Conservation (phyloP, 2,329 filamentous ascomycete genomes). For the Xylariaceae sp. region DNA sequence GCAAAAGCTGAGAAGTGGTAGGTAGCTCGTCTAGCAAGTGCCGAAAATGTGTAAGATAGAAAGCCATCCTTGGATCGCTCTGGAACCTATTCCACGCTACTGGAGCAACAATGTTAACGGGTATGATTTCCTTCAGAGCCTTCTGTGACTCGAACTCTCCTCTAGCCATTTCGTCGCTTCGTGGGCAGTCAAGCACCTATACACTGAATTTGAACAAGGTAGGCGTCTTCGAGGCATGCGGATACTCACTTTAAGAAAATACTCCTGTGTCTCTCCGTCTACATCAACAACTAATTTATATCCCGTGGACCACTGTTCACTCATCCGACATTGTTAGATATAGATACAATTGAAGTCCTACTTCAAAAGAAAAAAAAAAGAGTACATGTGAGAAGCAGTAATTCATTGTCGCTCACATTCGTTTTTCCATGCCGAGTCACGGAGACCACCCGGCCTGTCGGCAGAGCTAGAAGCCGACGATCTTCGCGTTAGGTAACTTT, state of each 20-base stretch:
- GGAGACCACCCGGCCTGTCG: background rate
- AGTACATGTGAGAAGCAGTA: too few relatives aligned
- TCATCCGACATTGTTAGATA: background rate
- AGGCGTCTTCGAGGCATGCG: background rate
- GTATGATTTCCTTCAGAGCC: background rate
- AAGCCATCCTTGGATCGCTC: background rate
- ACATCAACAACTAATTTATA: constrained; percentile 16
- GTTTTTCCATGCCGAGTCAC: background rate
- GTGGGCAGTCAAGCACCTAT: constrained; percentile 5
- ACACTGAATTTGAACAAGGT: background rate
- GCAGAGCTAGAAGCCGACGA: background rate
- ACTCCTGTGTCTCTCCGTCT: constrained; percentile 12
- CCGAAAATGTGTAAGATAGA: constrained; percentile 4
- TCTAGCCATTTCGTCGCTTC: constrained; percentile 5
- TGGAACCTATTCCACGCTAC: background rate
- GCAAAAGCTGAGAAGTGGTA: background rate
- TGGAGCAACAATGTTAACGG: constrained; percentile 1
- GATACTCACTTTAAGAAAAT: constrained; percentile 20
- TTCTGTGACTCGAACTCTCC: constrained; percentile 5
- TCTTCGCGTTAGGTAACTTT: background rate
- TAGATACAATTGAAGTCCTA: background rate
- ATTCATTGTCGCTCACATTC: background rate
- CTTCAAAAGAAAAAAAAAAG: background rate
- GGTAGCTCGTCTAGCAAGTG: constrained; percentile 4
- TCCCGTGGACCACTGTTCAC: constrained; percentile 14